These are phyloP conservation scores for Cercophora newfieldiana DNA, from an alignment of 495 filamentous ascomycete genomes.

Conservation along the genomic window DNA sequence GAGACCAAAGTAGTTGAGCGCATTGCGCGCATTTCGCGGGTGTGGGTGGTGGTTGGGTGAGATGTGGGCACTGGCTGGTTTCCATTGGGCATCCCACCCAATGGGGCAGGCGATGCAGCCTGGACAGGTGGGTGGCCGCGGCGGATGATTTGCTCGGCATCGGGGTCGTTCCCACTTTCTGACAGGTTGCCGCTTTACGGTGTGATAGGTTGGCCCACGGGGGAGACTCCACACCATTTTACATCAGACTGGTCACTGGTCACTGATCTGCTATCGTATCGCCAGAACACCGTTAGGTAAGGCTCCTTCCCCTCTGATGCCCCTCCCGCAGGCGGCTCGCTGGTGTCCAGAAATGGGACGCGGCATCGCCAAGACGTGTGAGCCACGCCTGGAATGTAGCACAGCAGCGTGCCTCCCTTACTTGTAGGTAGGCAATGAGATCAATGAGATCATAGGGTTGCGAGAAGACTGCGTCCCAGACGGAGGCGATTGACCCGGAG, in stretches of 20 bases:
- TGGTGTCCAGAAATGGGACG: not conserved
- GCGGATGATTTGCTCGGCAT: not conserved
- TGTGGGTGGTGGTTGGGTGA: too few species aligned
- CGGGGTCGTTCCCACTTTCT: not conserved
- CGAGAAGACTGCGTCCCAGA: not conserved
- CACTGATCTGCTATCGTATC: too few species aligned
- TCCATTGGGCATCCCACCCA: not conserved
- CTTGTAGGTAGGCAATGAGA: not conserved
- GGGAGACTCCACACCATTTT: not conserved
- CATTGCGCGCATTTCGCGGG: constrained; percentile 21
- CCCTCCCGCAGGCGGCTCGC: too few species aligned
- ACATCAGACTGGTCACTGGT: too few species aligned
- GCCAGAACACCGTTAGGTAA: too few species aligned
- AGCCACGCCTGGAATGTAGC: not conserved
- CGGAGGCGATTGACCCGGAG: not conserved
- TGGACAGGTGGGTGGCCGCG: not conserved
- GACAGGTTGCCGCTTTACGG: not conserved
- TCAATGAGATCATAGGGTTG: too few species aligned
- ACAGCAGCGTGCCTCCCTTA: not conserved
- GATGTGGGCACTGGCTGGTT: not conserved
- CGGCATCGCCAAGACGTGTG: not conserved
- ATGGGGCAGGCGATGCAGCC: not conserved
- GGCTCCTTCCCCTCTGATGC: too few species aligned
- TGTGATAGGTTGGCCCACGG: not conserved
- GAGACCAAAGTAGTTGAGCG: not conserved